Percentiles rank a stretch among this genome's conserved stretches.
phyloP scores from a whole-genome alignment of 176 grass and related monocot genomes.

The Elymus sibiricus region DNA sequence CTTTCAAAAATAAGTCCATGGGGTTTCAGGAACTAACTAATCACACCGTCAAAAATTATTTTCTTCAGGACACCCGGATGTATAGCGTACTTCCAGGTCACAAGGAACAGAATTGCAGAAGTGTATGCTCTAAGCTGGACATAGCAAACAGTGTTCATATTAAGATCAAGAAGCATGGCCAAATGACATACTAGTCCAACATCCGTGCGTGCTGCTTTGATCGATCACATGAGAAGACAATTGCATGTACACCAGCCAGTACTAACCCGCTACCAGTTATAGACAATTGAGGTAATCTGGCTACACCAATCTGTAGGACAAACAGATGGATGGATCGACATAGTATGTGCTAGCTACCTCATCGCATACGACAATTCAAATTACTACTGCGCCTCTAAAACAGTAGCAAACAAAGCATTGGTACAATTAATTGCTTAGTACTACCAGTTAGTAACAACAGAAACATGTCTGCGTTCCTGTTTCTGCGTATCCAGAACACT shows the following conservation, averaged over 20 bases:
- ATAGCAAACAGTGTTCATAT: neutral
- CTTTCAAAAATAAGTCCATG: neutral
- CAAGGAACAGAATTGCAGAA: neutral
- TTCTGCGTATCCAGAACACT: neutral
- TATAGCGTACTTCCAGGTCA: neutral
- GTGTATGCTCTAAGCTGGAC: neutral
- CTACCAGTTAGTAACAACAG: neutral
- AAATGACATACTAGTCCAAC: neutral
- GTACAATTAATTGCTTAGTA: too few relatives aligned
- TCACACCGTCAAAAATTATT: neutral
- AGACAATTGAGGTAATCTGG: too few relatives aligned
- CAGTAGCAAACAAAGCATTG: neutral
- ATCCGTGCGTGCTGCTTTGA: too few relatives aligned
- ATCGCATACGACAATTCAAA: neutral
- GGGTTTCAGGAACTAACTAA: neutral
- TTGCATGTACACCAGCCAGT: too few relatives aligned
- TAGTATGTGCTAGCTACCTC: neutral
- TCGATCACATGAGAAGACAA: too few relatives aligned
- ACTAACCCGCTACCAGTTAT: too few relatives aligned
- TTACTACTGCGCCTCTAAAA: neutral
- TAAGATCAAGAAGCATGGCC: neutral
- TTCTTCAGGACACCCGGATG: neutral
- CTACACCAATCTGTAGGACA: neutral
- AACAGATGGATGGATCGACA: neutral
- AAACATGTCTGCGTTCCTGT: neutral